Base-by-base conservation (phyloP, 768 basidiomycete species). In the Mycena galericulata region DNA sequence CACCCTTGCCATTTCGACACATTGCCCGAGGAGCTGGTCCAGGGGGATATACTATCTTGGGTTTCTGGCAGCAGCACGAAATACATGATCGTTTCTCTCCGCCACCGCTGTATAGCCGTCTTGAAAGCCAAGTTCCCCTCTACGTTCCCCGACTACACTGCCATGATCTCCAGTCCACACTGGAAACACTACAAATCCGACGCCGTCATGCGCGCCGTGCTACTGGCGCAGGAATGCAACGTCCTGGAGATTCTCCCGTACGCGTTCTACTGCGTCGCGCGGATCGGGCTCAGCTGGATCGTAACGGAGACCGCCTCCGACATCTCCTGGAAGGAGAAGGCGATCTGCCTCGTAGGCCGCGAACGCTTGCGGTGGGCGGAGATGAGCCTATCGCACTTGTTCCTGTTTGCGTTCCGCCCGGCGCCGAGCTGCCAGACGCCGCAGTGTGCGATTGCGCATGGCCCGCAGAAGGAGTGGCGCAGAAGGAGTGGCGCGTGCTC, bases 51-150 rank as follows among this genome's bases (percentile, higher is more conserved):
- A 41, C 82, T 86, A 30, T 69, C 72, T 9, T 84, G 85, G 65
- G 76, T 87, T 20, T 77, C 84, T 1, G 88, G 88, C 12, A 87
- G 90, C n/a, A 81, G 86, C 69, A 89, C 88, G 30, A 91, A 91
- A 73, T 91, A 91, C 66, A 76, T 89, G 74, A 83, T 90, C 30
- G 76, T 80, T 3, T 80, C 84, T 57, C 82, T 90, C 17, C 86
- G 89, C 17, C 76, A 81, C 34, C 84, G 86, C 24, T 89, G 87
- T 65, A 84, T 89, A 32, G 68, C 81, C 36, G 79, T 88, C 55
- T 80, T 90, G 40, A 78, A 82, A 18, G 63, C 75, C 34, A 79
- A 79, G 30, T 78, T 86, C 46, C 85, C 85, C 11, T 68, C 77
- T 15, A 81, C 82, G 2, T 84, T 83, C 63, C 73, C 76, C 17